Evolutionary conservation across 306 rosid species (phyloP).

Genomic region (Cyclanthera cordifolia): DNA sequence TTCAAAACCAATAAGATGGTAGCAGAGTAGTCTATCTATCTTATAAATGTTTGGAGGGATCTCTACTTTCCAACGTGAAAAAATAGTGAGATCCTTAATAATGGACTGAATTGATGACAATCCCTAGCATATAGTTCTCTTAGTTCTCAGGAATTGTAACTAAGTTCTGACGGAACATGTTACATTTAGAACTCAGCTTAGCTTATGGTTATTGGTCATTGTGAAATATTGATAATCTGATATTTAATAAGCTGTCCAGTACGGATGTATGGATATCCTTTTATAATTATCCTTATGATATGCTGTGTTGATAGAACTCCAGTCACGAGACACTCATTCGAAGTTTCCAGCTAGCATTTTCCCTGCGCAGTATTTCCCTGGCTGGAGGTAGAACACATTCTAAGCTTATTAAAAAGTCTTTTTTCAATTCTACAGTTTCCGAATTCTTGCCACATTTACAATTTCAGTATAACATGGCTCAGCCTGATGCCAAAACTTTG

Average conservation of each 20-base stretch:
- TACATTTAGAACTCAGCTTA: neutral
- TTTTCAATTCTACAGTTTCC: neutral
- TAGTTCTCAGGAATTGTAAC: neutral
- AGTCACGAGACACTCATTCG: constrained; percentile 45
- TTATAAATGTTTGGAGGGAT: no score
- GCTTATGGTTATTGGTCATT: neutral
- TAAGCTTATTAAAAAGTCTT: neutral
- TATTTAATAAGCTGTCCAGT: no score
- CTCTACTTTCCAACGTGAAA: no score
- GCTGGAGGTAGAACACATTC: constrained; percentile 39
- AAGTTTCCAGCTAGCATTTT: constrained; percentile 78
- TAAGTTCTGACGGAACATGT: neutral
- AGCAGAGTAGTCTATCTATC: no score
- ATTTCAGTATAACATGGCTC: neutral
- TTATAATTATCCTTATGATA: neutral
- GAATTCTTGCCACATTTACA: neutral
- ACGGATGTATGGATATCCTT: neutral
- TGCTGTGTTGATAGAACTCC: constrained; percentile 34
- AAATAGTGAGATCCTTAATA: no score
- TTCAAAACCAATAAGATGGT: no score
- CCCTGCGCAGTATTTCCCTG: constrained; percentile 61
- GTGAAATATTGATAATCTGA: neutral
- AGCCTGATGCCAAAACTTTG: neutral
- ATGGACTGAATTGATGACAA: neutral
- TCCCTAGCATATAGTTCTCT: neutral